These are phyloP conservation scores for Penicillium angulare DNA, from an alignment of 495 filamentous ascomycete species.

Conservation along the genomic window DNA sequence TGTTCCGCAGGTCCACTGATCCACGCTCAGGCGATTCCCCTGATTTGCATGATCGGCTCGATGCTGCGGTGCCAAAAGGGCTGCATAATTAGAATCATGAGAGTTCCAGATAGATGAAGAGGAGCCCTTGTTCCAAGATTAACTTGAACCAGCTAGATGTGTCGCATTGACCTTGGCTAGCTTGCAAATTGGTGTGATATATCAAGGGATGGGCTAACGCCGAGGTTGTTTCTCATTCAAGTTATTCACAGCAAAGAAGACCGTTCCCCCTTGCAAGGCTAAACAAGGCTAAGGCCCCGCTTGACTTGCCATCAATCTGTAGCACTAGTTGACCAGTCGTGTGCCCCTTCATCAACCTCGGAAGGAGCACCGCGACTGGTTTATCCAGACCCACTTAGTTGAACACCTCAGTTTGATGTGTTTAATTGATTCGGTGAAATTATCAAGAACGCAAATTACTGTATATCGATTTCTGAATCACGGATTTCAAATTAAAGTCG, in stretches of 20 bases:
- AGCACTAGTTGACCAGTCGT: background rate
- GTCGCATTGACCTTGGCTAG: slow-evolving; percentile 10
- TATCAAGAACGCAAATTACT: background rate
- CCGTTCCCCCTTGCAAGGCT: slow-evolving; percentile 15
- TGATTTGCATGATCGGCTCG: slow-evolving; percentile 24
- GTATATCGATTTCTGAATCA: background rate
- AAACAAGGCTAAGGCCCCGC: background rate
- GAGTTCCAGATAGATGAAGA: too few species aligned
- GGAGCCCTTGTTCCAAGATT: slow-evolving; percentile 1
- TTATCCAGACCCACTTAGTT: background rate
- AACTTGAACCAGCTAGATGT: too few species aligned
- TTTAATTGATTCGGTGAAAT: background rate
- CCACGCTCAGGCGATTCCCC: slow-evolving; percentile 5
- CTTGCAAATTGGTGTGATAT: slow-evolving; percentile 11
- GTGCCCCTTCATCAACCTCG: background rate
- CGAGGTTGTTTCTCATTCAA: background rate
- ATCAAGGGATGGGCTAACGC: slow-evolving; percentile 16
- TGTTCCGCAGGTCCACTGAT: slow-evolving; percentile 10
- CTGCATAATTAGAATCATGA: background rate
- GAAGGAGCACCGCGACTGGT: background rate
- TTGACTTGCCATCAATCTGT: slow-evolving; percentile 1
- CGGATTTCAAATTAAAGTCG: background rate
- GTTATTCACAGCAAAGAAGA: background rate
- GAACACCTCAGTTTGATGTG: background rate
- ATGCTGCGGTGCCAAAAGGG: too few species aligned